phyloP scores from a whole-genome alignment of 768 basidiomycete genomes.

The Boletus sp. region DNA sequence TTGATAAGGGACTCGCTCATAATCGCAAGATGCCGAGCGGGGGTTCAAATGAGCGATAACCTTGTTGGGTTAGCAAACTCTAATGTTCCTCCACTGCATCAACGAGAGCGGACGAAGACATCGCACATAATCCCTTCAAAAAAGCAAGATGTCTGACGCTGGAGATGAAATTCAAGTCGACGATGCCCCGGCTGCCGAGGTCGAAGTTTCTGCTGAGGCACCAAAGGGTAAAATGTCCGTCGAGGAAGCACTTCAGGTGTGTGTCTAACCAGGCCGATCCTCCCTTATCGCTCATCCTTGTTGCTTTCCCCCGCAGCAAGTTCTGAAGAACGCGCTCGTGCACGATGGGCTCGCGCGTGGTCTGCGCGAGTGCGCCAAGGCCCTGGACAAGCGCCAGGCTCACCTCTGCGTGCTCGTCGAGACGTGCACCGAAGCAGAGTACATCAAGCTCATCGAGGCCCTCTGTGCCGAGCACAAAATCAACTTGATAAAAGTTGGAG shows the following conservation, averaged over 20 bases:
- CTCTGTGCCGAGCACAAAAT: slow-evolving; percentile 99
- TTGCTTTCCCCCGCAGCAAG: slow-evolving; percentile 61
- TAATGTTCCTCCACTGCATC: slow-evolving; percentile 63
- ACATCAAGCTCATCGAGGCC: slow-evolving; percentile 99
- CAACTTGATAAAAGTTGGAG: slow-evolving; percentile 98
- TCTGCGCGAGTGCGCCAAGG: slow-evolving; percentile 96
- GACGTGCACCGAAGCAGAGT: slow-evolving; percentile 98
- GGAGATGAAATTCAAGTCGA: slow-evolving; percentile 91
- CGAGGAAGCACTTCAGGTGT: slow-evolving; percentile 89
- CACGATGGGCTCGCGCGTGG: slow-evolving; percentile 99
- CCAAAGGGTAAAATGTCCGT: slow-evolving; percentile 96
- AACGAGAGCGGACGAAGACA: slow-evolving; percentile 97
- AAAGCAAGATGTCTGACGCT: slow-evolving; percentile 89
- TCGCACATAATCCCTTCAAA: slow-evolving; percentile 32
- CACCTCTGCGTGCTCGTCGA: slow-evolving; percentile 99
- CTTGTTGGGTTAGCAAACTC: slow-evolving; percentile 40
- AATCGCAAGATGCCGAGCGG: slow-evolving; percentile 53
- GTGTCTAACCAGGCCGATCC: slow-evolving; percentile 7
- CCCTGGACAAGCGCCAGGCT: slow-evolving; percentile 97
- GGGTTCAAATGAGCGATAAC: slow-evolving; percentile 41
- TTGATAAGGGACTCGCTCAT: background rate
- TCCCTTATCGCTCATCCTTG: background rate
- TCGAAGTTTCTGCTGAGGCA: slow-evolving; percentile 83
- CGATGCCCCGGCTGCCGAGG: slow-evolving; percentile 55
- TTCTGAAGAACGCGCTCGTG: slow-evolving; percentile 96